These are phyloP conservation scores for Aspergillus japonicus DNA, from an alignment of 2,329 filamentous ascomycete species.

Conservation along the genomic window DNA sequence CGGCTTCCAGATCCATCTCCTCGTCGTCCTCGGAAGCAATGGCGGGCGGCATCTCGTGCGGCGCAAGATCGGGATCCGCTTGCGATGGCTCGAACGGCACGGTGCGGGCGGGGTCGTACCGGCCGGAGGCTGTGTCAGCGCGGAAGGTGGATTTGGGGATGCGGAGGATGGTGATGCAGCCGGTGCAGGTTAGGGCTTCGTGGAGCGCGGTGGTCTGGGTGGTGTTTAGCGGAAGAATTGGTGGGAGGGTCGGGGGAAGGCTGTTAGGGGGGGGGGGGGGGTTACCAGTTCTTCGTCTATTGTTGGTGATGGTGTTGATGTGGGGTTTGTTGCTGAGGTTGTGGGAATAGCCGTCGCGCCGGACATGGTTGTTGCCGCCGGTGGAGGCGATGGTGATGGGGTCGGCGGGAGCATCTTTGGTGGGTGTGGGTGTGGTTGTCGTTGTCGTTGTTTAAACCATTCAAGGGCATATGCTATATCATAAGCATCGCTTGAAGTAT, in stretches of 20 bases:
- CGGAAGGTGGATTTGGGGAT: constrained; percentile 18
- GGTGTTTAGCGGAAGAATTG: background rate
- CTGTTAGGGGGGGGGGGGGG: background rate
- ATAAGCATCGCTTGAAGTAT: too few species aligned
- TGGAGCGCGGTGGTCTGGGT: constrained; percentile 18
- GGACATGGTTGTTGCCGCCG: background rate
- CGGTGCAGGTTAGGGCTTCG: constrained; percentile 28
- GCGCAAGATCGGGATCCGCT: background rate
- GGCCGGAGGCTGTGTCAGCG: constrained; percentile 16
- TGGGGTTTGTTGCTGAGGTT: background rate
- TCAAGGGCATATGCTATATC: too few species aligned
- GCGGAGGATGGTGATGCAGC: constrained; percentile 18
- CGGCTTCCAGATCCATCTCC: background rate
- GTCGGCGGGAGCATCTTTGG: background rate
- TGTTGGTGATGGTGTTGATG: background rate
- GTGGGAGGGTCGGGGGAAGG: background rate
- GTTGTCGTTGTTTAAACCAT: too few species aligned
- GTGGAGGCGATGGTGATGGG: background rate
- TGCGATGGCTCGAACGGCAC: constrained; percentile 20
- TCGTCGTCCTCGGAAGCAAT: background rate
- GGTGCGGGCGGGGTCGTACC: constrained; percentile 18
- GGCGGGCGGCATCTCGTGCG: background rate
- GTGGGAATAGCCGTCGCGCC: too few species aligned
- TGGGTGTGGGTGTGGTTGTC: background rate
- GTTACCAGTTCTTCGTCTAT: background rate